Conservation (phyloP, 208 protist species). For the Wallacemonas sp. region DNA sequence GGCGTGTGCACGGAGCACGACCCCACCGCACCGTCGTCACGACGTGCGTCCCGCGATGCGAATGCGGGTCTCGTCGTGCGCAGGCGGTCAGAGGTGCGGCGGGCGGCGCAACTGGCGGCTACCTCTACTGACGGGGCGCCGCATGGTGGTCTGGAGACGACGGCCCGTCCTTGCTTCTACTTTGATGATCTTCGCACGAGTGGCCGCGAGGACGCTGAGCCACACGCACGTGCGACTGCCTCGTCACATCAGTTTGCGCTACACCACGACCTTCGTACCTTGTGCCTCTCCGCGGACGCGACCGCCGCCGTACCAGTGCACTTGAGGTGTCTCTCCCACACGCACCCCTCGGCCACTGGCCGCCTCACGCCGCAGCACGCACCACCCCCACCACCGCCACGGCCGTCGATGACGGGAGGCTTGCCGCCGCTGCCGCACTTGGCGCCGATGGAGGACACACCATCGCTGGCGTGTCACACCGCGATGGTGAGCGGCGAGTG, state of each 20-base stretch:
- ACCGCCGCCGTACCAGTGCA: background rate
- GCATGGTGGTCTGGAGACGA: background rate
- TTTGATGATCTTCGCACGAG: too few species aligned
- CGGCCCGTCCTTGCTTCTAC: background rate
- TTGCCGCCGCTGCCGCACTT: background rate
- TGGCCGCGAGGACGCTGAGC: background rate
- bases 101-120: background rate
- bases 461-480: constrained; percentile 47
- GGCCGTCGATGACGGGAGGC: too few species aligned
- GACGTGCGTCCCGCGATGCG: too few species aligned
- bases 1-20: too few species aligned
- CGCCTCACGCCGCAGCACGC: background rate
- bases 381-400: too few species aligned
- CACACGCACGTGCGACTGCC: too few species aligned
- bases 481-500: constrained; percentile 31
- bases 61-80: constrained; percentile 4
- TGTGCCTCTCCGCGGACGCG: background rate
- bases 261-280: background rate
- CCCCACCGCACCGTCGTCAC: too few species aligned
- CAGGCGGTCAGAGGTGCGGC: background rate
- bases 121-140: background rate
- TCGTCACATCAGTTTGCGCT: background rate
- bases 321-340: background rate
- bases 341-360: background rate
- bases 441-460: constrained; percentile 10